Evolutionary conservation across 2,329 filamentous ascomycete genomes (phyloP), one percentile per base, ranked within the genome.

Genomic region (Rasamsonia emersonii): DNA sequence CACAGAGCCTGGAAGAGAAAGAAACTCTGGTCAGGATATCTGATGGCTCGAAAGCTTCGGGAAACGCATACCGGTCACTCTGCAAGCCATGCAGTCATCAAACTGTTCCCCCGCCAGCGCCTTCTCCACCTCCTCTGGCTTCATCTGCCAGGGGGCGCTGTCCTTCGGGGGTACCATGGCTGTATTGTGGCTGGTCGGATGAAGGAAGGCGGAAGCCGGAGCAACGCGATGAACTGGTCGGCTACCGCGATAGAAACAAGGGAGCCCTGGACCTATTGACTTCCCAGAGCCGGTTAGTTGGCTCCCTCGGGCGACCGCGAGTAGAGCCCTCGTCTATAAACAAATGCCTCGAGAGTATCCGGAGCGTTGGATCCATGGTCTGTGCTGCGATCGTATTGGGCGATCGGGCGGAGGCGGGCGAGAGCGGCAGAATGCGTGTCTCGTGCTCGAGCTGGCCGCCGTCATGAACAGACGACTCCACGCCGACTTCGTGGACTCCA

Each of bases 81-180:
- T 74, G 62, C 83, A 91, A 19, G 79, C 65, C 24, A 76, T 62
- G 56, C 83, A 89, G 59, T 89, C 72, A 41, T 82, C 51, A 28
- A 53, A 60, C 41, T 56, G 46, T 29, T 59, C 54, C 37, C 59
- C 50, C 4, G 48, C 46, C 25, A 59, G 60, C 30, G 76, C 68
- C 39, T 72, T 73, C 53, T 80, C 75, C 2, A 76, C 75, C 49
- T 70, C 70, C 41, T 79, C 71, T 33, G 75, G 65, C 28, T 65
- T 58, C 32, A 70, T 62, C 27, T 76, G 49, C 24, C 65, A 65
- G n/a, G 68, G 65, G 14, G 70, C 51, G 29, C 66, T 68, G 41
- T 68, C 64, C 42, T 61, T 54, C 16, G 48, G 32, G 3, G 45
- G 31, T 26, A 60, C 60, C 69, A 73, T 68, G 28, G 34, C n/a